Base-by-base conservation (phyloP, 441 rosid species). In the Mallotus japonicus region DNA sequence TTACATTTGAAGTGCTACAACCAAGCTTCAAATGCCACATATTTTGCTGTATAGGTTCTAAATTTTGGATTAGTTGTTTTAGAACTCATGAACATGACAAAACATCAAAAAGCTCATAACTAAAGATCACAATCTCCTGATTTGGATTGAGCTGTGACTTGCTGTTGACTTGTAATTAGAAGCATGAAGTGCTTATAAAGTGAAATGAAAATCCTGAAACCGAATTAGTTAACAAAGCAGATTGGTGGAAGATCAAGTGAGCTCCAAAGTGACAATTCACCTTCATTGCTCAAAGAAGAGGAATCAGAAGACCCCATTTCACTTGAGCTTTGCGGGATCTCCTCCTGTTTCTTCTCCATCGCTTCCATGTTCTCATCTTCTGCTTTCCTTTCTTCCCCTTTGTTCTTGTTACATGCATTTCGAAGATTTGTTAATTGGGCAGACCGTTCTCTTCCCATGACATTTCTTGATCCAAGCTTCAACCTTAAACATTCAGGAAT, bases 191-290 rank as follows among this genome's bases (percentile, higher is more conserved):
- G 22, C 32, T 6, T 24, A 42, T 57, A 24, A 67, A 47, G 40
- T 65, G 1, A 54, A 54, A 54, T 61, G 59, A 20, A 51, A 17
- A 65, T 24, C 42, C 49, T 65, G 19, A 40, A 57, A 10, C 20
- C 59, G 14, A 64, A 28, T 75, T 74, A 87, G 84, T 77, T 87
- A 32, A 90, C 88, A 60, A 65, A 84, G 73, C 94, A 88, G 57
- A 90, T 85, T 15, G 89, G 85, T 37, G 84, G 90, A 8, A 85
- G 92, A 81, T 86, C 92, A 69, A 90, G 90, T 19, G 89, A 82
- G 86, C 85, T 87, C 87, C 95, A 88, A 24, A 87, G 75, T 20
- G 77, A 80, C 50, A 77, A 65, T 76, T 86, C 95, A 12, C 82
- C 84, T 44, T 85, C 89, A 65, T 70, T 77, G 61, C 66, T 76